Conservation (phyloP, 768 basidiomycete species). For the Royoungia palumana region DNA sequence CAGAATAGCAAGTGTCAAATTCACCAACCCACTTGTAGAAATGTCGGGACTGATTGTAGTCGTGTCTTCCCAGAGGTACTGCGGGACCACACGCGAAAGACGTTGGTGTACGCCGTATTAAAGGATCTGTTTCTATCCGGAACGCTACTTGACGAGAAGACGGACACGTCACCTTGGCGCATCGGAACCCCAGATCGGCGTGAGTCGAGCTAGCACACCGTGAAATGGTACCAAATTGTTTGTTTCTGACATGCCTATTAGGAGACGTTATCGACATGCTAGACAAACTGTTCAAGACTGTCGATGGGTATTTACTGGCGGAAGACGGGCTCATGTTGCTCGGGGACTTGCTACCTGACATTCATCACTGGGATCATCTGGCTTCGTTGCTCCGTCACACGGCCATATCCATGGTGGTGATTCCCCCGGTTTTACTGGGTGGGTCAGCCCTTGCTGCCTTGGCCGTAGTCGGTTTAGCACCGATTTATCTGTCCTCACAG, state of each 20-base stretch:
- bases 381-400: not conserved
- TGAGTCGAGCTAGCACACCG: not conserved
- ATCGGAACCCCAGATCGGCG: constrained; percentile 15
- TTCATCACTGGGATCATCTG: constrained; percentile 18
- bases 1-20: constrained; percentile 12
- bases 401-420: not conserved
- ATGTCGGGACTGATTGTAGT: not conserved
- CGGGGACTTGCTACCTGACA: constrained; percentile 15
- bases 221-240: not conserved
- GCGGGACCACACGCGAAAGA: not conserved
- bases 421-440: constrained; percentile 14
- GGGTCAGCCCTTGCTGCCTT: constrained; percentile 13
- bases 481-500: constrained; percentile 3
- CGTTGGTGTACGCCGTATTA: constrained; percentile 7
- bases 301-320: constrained; percentile 11
- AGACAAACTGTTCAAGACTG: constrained; percentile 17
- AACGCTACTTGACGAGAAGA: constrained; percentile 3
- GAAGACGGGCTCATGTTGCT: constrained; percentile 14
- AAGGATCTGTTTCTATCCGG: constrained; percentile 13
- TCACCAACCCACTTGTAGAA: too few species aligned
- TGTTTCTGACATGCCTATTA: not conserved
- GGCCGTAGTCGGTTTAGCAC: not conserved
- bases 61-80: constrained; percentile 4
- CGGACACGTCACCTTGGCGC: constrained; percentile 10
- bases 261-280: constrained; percentile 16